Evolutionary conservation across 306 rosid species (phyloP).

Genomic region (Oxytropis ochrocephala): DNA sequence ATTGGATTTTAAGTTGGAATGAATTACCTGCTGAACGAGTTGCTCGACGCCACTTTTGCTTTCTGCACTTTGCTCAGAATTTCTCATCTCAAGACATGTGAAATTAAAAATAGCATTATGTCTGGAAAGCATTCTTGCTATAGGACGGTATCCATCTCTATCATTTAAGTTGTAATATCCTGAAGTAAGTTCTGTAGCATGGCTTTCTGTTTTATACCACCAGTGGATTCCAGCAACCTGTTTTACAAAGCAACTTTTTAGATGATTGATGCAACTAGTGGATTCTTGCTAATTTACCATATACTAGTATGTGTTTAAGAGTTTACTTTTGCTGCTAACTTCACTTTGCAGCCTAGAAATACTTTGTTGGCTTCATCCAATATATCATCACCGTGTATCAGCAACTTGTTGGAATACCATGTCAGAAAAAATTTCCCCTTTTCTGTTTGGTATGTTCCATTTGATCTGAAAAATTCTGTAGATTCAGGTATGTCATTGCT

Average conservation of each 20-base stretch:
- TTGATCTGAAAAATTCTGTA: conserved; percentile 61
- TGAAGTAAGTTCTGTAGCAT: conserved; percentile 85
- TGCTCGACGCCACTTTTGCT: conserved; percentile 68
- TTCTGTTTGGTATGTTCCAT: conserved; percentile 61
- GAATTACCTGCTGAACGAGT: conserved; percentile 73
- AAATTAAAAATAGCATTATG: conserved; percentile 70
- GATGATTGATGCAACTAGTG: background rate
- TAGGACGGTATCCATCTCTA: conserved; percentile 87
- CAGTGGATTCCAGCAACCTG: conserved; percentile 97
- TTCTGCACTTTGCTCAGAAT: conserved; percentile 50
- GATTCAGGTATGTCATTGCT: conserved; percentile 63
- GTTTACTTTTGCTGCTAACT: conserved; percentile 79
- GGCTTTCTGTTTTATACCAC: conserved; percentile 72
- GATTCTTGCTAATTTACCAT: background rate
- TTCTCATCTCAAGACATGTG: conserved; percentile 89
- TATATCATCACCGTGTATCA: conserved; percentile 76
- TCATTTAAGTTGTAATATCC: conserved; percentile 75
- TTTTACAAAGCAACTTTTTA: conserved; percentile 12
- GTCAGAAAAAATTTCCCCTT: conserved; percentile 73
- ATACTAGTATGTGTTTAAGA: background rate
- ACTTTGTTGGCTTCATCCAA: conserved; percentile 77
- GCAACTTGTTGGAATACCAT: conserved; percentile 81
- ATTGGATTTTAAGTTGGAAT: background rate
- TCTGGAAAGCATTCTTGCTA: conserved; percentile 71
- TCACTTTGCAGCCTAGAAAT: conserved; percentile 67